Percentiles rank a stretch among this genome's conserved stretches.
Evolutionary conservation across 257 asterid genomes (phyloP).

Genomic region (Solanum phureja): DNA sequence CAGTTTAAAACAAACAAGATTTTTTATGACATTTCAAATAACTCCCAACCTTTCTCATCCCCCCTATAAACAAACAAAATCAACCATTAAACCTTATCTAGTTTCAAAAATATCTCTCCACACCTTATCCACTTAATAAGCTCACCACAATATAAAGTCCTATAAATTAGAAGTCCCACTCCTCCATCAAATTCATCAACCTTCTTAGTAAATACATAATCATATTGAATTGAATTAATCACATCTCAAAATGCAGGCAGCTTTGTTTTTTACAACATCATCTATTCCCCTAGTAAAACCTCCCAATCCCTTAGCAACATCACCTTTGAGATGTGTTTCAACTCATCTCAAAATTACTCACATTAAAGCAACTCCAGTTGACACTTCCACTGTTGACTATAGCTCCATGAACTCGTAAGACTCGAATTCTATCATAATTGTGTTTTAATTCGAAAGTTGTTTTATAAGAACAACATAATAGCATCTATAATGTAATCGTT

Average conservation of each 20-base stretch:
- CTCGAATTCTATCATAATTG: neutral
- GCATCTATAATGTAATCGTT: neutral
- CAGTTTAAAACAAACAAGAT: neutral
- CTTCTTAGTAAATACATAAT: neutral
- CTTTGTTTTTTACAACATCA: conserved; percentile 1
- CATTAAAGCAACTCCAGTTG: conserved; percentile 4
- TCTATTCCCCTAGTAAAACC: neutral
- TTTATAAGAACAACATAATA: neutral
- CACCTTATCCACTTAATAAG: conserved; percentile 7
- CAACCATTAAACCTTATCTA: conserved; percentile 10
- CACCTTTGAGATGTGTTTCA: neutral
- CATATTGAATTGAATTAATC: neutral
- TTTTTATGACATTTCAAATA: neutral
- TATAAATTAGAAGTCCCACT: neutral
- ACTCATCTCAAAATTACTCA: neutral
- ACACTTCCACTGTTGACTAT: conserved; percentile 10
- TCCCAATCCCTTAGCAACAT: neutral
- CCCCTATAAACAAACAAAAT: neutral
- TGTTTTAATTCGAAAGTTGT: neutral
- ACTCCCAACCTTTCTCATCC: neutral
- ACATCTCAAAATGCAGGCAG: conserved; percentile 16
- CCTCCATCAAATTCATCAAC: neutral
- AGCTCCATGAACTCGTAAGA: conserved; percentile 26
- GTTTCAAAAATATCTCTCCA: conserved; percentile 4
- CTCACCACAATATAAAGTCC: neutral